phyloP scores from a whole-genome alignment of 2,329 filamentous ascomycete species.

The Trichoderma semiorbis region DNA sequence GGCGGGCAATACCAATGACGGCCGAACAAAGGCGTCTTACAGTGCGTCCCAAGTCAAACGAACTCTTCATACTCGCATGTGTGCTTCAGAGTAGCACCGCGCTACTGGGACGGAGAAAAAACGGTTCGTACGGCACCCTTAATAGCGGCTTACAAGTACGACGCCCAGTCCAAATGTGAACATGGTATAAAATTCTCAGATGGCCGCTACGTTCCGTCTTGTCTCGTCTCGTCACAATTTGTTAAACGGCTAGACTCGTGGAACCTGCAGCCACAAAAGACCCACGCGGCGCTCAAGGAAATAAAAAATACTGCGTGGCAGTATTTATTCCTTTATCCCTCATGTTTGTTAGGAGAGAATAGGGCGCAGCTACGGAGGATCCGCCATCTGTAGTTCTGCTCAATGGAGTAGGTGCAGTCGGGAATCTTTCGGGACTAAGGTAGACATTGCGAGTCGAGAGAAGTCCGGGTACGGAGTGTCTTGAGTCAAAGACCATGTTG shows the following conservation, averaged over 20 bases:
- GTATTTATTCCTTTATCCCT: slow-evolving; percentile 11
- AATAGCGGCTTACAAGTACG: neutral
- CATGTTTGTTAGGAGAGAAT: neutral
- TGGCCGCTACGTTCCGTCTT: neutral
- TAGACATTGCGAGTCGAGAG: neutral
- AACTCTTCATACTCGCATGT: neutral
- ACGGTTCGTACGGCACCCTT: neutral
- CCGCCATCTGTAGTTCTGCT: neutral
- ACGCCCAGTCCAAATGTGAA: neutral
- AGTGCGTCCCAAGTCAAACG: neutral
- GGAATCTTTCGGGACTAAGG: neutral
- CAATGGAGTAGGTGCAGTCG: neutral
- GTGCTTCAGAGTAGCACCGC: neutral
- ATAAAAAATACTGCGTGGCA: neutral
- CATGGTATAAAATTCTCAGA: neutral
- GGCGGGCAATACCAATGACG: neutral
- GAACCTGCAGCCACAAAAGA: slow-evolving; percentile 10
- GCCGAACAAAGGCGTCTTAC: neutral
- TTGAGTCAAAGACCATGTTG: neutral
- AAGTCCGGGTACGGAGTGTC: neutral
- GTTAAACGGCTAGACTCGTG: neutral
- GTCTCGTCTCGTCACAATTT: neutral
- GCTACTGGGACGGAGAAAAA: neutral
- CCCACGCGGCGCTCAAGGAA: slow-evolving; percentile 4
- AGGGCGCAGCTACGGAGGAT: slow-evolving; percentile 4